phyloP scores from a whole-genome alignment of 1,139 yeast species.

The Yarrowia galli region DNA sequence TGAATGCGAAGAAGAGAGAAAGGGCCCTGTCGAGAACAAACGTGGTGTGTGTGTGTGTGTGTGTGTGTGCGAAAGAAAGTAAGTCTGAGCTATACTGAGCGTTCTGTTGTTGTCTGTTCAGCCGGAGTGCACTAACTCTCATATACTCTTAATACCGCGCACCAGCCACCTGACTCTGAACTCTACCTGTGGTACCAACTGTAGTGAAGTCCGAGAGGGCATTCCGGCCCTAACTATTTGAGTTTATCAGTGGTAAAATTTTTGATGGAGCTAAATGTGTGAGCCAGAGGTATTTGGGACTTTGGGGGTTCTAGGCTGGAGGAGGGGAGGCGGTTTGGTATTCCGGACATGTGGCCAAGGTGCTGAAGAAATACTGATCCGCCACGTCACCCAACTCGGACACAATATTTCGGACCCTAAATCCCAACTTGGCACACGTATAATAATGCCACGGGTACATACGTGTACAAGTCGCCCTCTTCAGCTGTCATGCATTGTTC shows the following conservation, averaged over 20 bases:
- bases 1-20: not conserved
- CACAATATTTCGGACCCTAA: no score
- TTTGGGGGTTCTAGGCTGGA: no score
- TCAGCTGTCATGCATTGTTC: constrained; percentile 19
- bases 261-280: constrained; percentile 17
- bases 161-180: constrained; percentile 37
- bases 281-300: not conserved
- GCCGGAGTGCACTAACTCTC: constrained; percentile 37
- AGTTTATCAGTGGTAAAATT: constrained; percentile 32
- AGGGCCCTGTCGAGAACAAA: not conserved
- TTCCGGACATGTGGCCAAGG: no score
- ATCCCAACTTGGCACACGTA: no score
- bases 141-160: constrained; percentile 34
- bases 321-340: no score
- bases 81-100: constrained; percentile 14
- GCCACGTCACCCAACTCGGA: no score
- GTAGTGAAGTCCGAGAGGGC: constrained; percentile 29
- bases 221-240: constrained; percentile 23
- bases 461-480: not conserved
- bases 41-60: not conserved
- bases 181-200: constrained; percentile 3
- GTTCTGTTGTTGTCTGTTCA: constrained; percentile 7
- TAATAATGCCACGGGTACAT: not conserved
- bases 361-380: no score
- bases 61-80: not conserved